Conservation (phyloP, 148 eudicot genomes). For the Rhododendron henanense region DNA sequence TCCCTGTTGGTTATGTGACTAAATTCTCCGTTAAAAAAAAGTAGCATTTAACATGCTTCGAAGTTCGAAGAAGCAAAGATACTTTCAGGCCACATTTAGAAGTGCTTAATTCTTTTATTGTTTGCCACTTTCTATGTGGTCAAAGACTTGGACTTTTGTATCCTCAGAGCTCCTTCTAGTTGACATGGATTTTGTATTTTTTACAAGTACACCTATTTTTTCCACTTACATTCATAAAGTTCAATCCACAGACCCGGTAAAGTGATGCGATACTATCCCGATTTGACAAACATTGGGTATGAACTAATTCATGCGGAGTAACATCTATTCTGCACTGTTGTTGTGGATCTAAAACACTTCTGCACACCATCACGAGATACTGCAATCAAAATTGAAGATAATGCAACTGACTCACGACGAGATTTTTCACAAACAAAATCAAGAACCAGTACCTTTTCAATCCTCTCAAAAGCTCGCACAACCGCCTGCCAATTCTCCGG, state of each 20-base stretch:
- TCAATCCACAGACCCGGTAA: not conserved
- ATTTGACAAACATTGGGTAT: not conserved
- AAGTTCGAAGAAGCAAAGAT: not conserved
- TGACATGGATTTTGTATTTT: not conserved
- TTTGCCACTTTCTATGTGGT: not conserved
- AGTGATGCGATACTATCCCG: not conserved
- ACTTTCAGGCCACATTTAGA: not conserved
- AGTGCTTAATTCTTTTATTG: not conserved
- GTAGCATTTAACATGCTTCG: not conserved
- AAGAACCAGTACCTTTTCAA: conserved; percentile 61
- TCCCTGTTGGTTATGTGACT: not conserved
- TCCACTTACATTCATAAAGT: not conserved
- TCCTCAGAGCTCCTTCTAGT: not conserved
- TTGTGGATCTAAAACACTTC: not conserved
- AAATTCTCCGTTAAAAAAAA: not conserved
- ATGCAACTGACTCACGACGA: not conserved
- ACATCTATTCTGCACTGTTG: not conserved
- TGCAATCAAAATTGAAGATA: not conserved
- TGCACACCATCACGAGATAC: not conserved
- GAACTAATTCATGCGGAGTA: not conserved
- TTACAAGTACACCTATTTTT: not conserved
- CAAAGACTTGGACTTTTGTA: not conserved
- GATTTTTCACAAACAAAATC: not conserved
- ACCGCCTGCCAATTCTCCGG: conserved; percentile 99
- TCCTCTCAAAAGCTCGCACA: conserved; percentile 72